Percentiles rank a stretch among this genome's conserved stretches.
Conservation (phyloP, 176 grass and related monocot genomes). For the Triticum urartu region DNA sequence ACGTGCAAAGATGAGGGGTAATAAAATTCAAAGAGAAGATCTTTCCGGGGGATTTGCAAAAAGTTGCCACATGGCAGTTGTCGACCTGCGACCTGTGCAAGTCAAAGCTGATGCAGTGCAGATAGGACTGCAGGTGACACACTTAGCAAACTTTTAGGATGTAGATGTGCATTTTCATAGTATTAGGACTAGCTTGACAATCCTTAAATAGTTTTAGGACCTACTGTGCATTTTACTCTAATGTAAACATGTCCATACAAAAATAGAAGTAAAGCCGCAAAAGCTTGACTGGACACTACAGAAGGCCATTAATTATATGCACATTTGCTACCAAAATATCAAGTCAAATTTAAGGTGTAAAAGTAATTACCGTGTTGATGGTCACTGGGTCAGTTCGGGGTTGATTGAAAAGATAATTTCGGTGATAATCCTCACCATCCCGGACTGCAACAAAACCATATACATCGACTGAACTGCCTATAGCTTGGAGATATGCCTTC, state of each 20-base stretch:
- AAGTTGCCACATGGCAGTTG: too few species aligned
- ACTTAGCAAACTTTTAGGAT: too few species aligned
- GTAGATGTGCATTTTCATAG: too few species aligned
- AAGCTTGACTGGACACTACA: neutral
- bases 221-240: neutral
- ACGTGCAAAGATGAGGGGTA: too few species aligned
- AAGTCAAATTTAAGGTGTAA: neutral
- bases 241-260: neutral
- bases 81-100: too few species aligned
- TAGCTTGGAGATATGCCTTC: conserved; percentile 5
- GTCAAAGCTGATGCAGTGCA: too few species aligned
- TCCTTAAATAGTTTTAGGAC: too few species aligned
- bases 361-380: neutral
- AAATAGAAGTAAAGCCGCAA: neutral
- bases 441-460: conserved; percentile 18
- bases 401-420: conserved; percentile 4
- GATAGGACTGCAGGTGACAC: too few species aligned
- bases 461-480: neutral
- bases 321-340: neutral
- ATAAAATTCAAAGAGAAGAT: too few species aligned
- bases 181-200: too few species aligned
- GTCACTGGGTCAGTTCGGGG: neutral
- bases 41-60: too few species aligned
- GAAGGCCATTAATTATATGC: neutral
- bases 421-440: conserved; percentile 15